phyloP scores from a whole-genome alignment of 345 rosid genomes.

The Gossypium sturtianum region DNA sequence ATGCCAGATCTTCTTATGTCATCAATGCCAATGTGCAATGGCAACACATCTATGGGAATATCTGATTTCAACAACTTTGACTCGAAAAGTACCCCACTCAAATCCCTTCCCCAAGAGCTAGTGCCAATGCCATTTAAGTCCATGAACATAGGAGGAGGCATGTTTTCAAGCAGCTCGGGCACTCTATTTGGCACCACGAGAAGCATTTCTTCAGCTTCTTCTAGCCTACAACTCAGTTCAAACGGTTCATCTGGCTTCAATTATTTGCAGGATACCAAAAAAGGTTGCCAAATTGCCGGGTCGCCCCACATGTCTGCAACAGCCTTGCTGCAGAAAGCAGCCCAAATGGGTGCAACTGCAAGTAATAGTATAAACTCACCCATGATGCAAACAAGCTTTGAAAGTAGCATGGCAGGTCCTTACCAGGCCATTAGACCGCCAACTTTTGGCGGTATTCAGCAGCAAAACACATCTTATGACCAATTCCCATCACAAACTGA shows the following conservation, averaged over 20 bases:
- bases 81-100: slow-evolving; percentile 40
- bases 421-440: slow-evolving; percentile 35
- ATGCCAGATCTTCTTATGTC: slow-evolving; percentile 41
- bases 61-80: slow-evolving; percentile 39
- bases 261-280: slow-evolving; percentile 42
- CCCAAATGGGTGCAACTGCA: slow-evolving; percentile 69
- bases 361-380: slow-evolving; percentile 59
- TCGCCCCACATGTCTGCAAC: slow-evolving; percentile 65
- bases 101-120: slow-evolving; percentile 45
- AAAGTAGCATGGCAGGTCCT: slow-evolving; percentile 36
- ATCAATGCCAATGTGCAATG: slow-evolving; percentile 24
- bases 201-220: slow-evolving; percentile 35
- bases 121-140: slow-evolving; percentile 49
- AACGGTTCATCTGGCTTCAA: slow-evolving; percentile 36
- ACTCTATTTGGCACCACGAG: slow-evolving; percentile 42
- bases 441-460: slow-evolving; percentile 22
- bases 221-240: slow-evolving; percentile 56
- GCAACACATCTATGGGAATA: slow-evolving; percentile 25
- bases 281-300: slow-evolving; percentile 28
- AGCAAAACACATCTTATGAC: slow-evolving; percentile 24
- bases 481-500: slow-evolving; percentile 23
- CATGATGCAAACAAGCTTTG: slow-evolving; percentile 62
- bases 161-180: slow-evolving; percentile 51
- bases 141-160: slow-evolving; percentile 40
- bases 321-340: slow-evolving; percentile 58